phyloP scores from a whole-genome alignment of 2,329 filamentous ascomycete genomes.

The Tolypocladium tropicale region DNA sequence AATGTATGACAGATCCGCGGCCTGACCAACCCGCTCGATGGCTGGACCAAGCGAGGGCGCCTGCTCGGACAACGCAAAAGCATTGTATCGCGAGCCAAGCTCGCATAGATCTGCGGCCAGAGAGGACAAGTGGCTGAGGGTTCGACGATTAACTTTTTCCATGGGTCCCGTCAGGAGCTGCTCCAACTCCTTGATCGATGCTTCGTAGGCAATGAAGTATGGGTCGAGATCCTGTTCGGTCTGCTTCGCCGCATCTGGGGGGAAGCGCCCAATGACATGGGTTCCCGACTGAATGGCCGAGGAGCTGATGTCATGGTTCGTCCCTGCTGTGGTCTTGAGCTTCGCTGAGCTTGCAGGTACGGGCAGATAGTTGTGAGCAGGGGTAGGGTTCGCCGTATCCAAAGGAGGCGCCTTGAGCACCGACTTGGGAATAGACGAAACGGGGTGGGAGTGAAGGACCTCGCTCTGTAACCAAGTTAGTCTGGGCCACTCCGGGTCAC shows the following conservation, averaged over 20 bases:
- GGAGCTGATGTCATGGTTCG: conserved; percentile 21
- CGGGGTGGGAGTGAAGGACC: conserved; percentile 85
- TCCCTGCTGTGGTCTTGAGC: conserved; percentile 50
- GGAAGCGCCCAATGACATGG: conserved; percentile 70
- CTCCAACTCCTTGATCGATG: conserved; percentile 86
- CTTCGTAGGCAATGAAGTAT: conserved; percentile 90
- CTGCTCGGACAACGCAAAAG: conserved; percentile 89
- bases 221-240: conserved; percentile 88
- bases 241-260: conserved; percentile 63
- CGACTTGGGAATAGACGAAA: conserved; percentile 86
- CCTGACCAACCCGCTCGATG: conserved; percentile 90
- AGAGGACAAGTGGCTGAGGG: conserved; percentile 73
- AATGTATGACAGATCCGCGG: conserved; percentile 91
- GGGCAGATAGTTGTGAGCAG: conserved; percentile 79
- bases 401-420: conserved; percentile 92
- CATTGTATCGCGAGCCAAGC: conserved; percentile 91
- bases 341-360: conserved; percentile 79
- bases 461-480: conserved; percentile 54
- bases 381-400: conserved; percentile 83
- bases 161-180: conserved; percentile 81
- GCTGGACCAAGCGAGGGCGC: conserved; percentile 80
- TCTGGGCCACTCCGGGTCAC: background rate
- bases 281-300: conserved; percentile 29
- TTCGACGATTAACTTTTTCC: conserved; percentile 90
- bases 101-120: conserved; percentile 84